A percentile compares a stretch with the other conserved stretches of the same genome.
Evolutionary conservation across 192 early-diverging fungal species (phyloP).

Genomic region (Powellomyces hirtus): DNA sequence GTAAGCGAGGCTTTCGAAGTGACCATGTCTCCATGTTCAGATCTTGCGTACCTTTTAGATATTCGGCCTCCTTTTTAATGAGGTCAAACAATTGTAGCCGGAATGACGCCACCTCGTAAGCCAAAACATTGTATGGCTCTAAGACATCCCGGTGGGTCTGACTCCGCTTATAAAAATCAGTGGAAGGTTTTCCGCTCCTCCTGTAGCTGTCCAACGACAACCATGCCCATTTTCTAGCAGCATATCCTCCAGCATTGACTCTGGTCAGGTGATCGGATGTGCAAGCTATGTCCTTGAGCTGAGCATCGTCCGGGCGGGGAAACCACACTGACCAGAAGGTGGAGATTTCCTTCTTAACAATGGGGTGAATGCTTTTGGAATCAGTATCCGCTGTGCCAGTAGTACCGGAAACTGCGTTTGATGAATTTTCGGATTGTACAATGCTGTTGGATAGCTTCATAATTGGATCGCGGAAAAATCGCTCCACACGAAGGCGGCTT

Average conservation of each 20-base stretch:
- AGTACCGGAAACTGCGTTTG: not conserved
- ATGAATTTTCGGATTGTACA: not conserved
- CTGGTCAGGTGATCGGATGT: conserved; percentile 23
- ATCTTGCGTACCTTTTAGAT: not conserved
- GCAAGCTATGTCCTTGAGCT: conserved; percentile 19
- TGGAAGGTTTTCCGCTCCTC: conserved; percentile 4
- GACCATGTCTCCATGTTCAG: not conserved
- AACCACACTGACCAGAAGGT: conserved; percentile 32
- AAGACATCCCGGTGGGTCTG: not conserved
- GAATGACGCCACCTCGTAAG: not conserved
- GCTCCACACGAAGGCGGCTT: conserved; percentile 44
- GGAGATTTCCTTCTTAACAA: conserved; percentile 12
- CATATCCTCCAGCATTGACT: conserved; percentile 20
- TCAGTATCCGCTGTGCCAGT: not conserved
- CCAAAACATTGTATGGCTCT: not conserved
- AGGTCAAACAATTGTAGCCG: not conserved
- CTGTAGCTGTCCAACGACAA: conserved; percentile 16
- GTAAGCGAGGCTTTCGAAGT: not conserved
- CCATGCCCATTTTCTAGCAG: conserved; percentile 27
- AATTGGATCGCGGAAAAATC: conserved; percentile 26
- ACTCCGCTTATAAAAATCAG: not conserved
- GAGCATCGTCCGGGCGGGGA: conserved; percentile 11
- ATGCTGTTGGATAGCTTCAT: conserved; percentile 4
- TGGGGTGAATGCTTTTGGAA: not conserved
- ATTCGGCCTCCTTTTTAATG: not conserved